A percentile compares a stretch with the other conserved stretches of the same genome.
These are phyloP conservation scores for Arthroderma sp. DNA, from an alignment of 2,329 filamentous ascomycete genomes.

Conservation along the genomic window DNA sequence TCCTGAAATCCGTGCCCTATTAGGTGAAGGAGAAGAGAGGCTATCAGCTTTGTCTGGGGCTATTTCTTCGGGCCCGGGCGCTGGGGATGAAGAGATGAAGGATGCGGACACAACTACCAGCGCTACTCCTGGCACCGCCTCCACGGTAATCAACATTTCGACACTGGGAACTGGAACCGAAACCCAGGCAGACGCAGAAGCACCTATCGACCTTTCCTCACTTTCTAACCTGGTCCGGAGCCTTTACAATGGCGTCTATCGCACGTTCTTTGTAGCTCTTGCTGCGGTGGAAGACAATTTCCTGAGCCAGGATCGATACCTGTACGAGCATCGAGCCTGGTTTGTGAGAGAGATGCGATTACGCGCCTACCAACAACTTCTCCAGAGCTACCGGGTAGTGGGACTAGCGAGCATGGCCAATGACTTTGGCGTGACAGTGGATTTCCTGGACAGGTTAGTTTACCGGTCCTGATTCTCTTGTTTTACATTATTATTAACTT, in stretches of 20 bases:
- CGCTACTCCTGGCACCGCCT: conserved; percentile 40
- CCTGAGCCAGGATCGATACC: conserved; percentile 83
- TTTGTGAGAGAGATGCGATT: conserved; percentile 98
- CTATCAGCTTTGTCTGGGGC: conserved; percentile 68
- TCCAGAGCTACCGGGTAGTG: conserved; percentile 94
- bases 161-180: conserved; percentile 59
- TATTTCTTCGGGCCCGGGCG: conserved; percentile 66
- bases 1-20: conserved; percentile 92
- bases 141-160: conserved; percentile 76
- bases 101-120: conserved; percentile 31
- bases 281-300: conserved; percentile 87
- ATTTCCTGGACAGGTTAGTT: conserved; percentile 81
- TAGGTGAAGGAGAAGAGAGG: conserved; percentile 81
- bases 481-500: conserved; percentile 11
- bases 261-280: conserved; percentile 80
- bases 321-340: conserved; percentile 92
- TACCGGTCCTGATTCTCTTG: neutral
- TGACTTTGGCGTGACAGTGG: conserved; percentile 92
- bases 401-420: conserved; percentile 94
- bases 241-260: conserved; percentile 88
- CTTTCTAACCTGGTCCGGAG: conserved; percentile 79
- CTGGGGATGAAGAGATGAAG: conserved; percentile 60
- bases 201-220: conserved; percentile 75
- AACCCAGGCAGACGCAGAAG: conserved; percentile 59
- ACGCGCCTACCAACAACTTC: conserved; percentile 86